phyloP scores from a whole-genome alignment of 1,284 basidiomycete genomes.

The Malassezia arunalokei region DNA sequence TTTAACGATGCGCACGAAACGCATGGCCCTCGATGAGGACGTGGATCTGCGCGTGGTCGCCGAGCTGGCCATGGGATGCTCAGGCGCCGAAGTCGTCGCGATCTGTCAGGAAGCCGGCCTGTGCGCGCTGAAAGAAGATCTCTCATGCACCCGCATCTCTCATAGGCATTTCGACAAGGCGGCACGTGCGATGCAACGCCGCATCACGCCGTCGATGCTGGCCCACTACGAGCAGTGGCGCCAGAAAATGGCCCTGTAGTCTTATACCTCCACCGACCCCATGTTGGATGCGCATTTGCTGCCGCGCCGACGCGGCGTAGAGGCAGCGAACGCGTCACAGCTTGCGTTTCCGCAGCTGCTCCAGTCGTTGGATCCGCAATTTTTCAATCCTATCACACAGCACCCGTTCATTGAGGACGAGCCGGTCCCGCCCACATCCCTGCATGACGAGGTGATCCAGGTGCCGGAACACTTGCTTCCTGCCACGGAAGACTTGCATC shows the following conservation, averaged over 20 bases:
- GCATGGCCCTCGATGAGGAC: conserved; percentile 64
- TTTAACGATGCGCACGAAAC: conserved; percentile 60
- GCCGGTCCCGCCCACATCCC: conserved; percentile 1
- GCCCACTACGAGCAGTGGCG: conserved; percentile 9
- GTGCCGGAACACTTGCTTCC: conserved; percentile 30
- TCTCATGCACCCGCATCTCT: conserved; percentile 64
- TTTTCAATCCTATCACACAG: conserved; percentile 13
- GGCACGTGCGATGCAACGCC: conserved; percentile 59
- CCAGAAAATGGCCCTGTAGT: not conserved
- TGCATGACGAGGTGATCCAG: conserved; percentile 6
- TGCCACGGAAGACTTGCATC: conserved; percentile 24
- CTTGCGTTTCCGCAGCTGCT: conserved; percentile 15
- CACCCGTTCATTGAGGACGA: conserved; percentile 7
- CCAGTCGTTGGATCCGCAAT: conserved; percentile 10
- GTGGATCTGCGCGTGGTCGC: conserved; percentile 64
- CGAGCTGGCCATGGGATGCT: conserved; percentile 65
- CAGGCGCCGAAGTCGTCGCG: conserved; percentile 82
- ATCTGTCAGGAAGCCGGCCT: conserved; percentile 94
- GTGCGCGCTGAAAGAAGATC: conserved; percentile 72
- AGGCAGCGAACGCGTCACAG: not conserved
- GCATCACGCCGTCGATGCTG: conserved; percentile 70
- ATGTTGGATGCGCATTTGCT: not conserved
- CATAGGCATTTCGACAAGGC: conserved; percentile 64
- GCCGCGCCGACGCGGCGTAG: not conserved
- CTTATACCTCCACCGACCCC: not conserved